Base-by-base conservation (phyloP, 192 early-diverging fungal species). In the Podochytrium sp. region DNA sequence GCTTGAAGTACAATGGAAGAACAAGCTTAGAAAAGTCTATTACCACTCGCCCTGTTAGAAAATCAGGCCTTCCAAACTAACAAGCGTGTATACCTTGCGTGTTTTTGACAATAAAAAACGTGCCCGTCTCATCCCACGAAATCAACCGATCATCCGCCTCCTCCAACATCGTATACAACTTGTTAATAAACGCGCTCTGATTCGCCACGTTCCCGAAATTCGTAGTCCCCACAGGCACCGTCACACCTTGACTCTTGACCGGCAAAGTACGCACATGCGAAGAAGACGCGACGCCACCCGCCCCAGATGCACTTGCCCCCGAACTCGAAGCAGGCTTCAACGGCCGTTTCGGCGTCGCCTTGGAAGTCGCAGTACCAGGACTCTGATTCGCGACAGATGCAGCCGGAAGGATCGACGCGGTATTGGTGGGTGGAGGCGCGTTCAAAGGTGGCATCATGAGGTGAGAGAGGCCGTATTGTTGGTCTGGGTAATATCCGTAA, bases 1-100 rank as follows among this genome's bases (percentile, higher is more conserved):
- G 81, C 47, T 82, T 82, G 60, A 82, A 82, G 55, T 81, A 80
- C 29, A 82, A 53, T 5, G 81, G 81, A 4, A 82, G 59, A 38
- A 82, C 75, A 29, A 33, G 60, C 62, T 82, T 82, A 65, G 78
- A 76, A 59, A 80, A 82, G 29, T 82, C 81, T 74, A 32, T n/a
- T 38, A 10, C n/a, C n/a, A n/a, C n/a, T n/a, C n/a, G n/a, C n/a
- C n/a, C n/a, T n/a, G n/a, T n/a, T n/a, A n/a, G n/a, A n/a, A n/a
- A n/a, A n/a, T n/a, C n/a, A n/a, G n/a, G n/a, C n/a, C n/a, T n/a
- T 35, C 25, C 14, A 3, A 29, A 76, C 64, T 10, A 66, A 10
- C 29, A 40, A 40, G n/a, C 25, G 37, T 7, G 6, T n/a, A 51
- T 73, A 80, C 74, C 74, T 29, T 76, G 78, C 16, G 67, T 71